These are phyloP conservation scores for Salvia sclarea DNA, from an alignment of 305 asterid species.

Conservation along the genomic window DNA sequence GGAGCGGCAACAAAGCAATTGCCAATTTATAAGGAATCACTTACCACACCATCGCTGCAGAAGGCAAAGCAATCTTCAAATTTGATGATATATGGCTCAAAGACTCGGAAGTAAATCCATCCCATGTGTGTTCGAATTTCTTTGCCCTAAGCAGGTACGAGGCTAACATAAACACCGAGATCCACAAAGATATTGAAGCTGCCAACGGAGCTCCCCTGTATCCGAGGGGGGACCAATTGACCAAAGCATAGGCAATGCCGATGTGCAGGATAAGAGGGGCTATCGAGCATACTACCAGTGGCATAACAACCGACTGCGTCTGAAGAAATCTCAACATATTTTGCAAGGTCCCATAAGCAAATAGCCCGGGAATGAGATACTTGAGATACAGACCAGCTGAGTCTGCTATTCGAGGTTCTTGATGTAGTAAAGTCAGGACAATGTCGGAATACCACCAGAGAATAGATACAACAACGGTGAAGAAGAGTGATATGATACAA, in stretches of 20 bases:
- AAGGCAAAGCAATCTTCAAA: conserved; percentile 75
- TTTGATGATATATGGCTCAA: conserved; percentile 35
- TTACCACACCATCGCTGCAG: conserved; percentile 91
- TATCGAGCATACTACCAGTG: conserved; percentile 64
- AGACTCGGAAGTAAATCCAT: conserved; percentile 55
- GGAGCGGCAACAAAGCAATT: not conserved
- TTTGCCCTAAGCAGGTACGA: conserved; percentile 47
- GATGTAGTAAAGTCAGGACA: conserved; percentile 51
- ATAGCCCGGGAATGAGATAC: conserved; percentile 63
- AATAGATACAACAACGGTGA: conserved; percentile 41
- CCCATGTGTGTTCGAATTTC: conserved; percentile 57
- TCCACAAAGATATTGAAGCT: conserved; percentile 66
- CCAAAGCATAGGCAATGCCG: conserved; percentile 51
- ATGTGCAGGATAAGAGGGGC: conserved; percentile 54
- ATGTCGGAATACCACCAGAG: conserved; percentile 68
- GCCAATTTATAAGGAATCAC: conserved; percentile 23
- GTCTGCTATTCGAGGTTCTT: conserved; percentile 59
- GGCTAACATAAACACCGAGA: conserved; percentile 53
- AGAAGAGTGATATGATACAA: conserved; percentile 51
- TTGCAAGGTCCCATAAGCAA: conserved; percentile 67
- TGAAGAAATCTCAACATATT: conserved; percentile 75
- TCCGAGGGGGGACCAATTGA: conserved; percentile 50
- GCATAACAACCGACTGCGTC: conserved; percentile 61
- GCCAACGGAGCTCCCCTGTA: conserved; percentile 71
- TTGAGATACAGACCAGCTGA: conserved; percentile 64